Evolutionary conservation across 345 rosid species (phyloP).

Genomic region (Heritiera littoralis): DNA sequence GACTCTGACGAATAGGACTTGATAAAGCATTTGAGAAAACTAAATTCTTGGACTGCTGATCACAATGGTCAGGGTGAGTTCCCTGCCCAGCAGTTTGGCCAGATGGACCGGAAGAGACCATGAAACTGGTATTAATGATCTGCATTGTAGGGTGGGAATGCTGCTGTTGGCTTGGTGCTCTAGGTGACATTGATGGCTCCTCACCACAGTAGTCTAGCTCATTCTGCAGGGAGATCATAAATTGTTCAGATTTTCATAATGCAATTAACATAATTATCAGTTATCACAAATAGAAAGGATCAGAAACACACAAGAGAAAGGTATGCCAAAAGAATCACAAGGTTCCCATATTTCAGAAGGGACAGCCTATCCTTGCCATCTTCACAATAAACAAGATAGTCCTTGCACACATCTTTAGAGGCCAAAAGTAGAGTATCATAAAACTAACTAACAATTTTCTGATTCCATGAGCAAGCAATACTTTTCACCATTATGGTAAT

Average conservation of each 20-base stretch:
- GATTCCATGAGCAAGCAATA: neutral
- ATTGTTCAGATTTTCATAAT: neutral
- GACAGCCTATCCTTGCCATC: neutral
- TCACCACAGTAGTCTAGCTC: slow-evolving; percentile 55
- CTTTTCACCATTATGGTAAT: neutral
- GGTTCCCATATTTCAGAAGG: neutral
- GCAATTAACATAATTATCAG: neutral
- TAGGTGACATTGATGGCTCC: slow-evolving; percentile 65
- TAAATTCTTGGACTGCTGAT: slow-evolving; percentile 72
- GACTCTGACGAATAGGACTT: slow-evolving; percentile 70
- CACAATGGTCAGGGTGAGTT: slow-evolving; percentile 55
- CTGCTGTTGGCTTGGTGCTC: slow-evolving; percentile 55
- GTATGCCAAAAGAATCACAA: neutral
- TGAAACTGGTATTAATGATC: slow-evolving; percentile 41
- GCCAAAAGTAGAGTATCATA: neutral
- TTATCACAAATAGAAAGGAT: neutral
- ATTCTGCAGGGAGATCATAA: slow-evolving; percentile 38
- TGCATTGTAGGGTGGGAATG: slow-evolving; percentile 50
- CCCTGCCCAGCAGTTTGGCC: slow-evolving; percentile 48
- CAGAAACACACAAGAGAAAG: neutral
- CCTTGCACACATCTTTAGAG: neutral
- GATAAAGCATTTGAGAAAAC: slow-evolving; percentile 87
- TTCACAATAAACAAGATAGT: neutral
- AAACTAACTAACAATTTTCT: neutral
- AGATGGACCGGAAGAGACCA: slow-evolving; percentile 59